Base-by-base conservation (phyloP, 768 basidiomycete species). In the Serendipita sp. region DNA sequence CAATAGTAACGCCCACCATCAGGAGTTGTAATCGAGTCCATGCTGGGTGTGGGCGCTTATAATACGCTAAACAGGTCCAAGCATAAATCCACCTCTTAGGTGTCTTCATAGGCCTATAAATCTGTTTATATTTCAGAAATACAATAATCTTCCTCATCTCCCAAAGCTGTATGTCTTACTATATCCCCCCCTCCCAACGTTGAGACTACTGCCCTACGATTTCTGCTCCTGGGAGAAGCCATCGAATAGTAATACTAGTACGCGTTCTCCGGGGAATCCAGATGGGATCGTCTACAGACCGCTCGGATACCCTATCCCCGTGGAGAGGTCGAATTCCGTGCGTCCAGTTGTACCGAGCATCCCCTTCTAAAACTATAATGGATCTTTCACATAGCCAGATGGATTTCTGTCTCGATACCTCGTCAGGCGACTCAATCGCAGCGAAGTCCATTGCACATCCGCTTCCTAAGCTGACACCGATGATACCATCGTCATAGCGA, bases 401-500 rank as follows among this genome's bases (percentile, higher is more conserved):
- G 63, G 85, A 79, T 70, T 76, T 73, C 41, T 18, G 32, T 69
- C 67, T 72, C 58, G 36, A 64, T 52, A 36, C 60, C 36, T 38
- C 64, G 48, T 38, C 52, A 35, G 45, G 58, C 11, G 63, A 41
- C 7, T 45, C 70, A 34, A 72, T 72, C 48, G 70, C 69, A 65
- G 70, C 76, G 69, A 94, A 91, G 30, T 78, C 78, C 91, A 95
- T 94, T 13, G 83, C 86, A 60, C 85, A 89, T 11, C 87, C 85
- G 32, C 86, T 85, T 10, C 83, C 81, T 32, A 98, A 76, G 68
- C 89, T 93, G 63, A 95, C 81, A 7, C 91, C 91, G 28, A 97
- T 77, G 63, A 98, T 94, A 1, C 90, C 92, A 71, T 95, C 90
- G 4, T 82, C 91, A 70, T 88, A 98, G 13, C 94, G 83, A 32